These are phyloP conservation scores for Lepidium africanum DNA, from an alignment of 345 rosid genomes.

Conservation along the genomic window DNA sequence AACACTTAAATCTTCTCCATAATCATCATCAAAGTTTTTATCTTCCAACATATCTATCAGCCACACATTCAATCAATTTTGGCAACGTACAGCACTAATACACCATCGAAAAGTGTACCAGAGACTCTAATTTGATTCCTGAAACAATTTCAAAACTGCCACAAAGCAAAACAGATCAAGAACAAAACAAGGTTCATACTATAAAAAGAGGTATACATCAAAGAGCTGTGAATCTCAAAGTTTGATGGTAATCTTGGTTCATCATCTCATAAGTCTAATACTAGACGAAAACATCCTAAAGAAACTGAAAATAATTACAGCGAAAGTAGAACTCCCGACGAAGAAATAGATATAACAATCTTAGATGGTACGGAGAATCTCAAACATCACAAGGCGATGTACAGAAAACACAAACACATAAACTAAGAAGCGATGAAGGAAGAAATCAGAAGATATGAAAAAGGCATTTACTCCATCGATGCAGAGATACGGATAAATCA, in stretches of 20 bases:
- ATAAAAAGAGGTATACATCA: slow-evolving; percentile 26
- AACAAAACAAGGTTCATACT: slow-evolving; percentile 20
- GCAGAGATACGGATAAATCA: too few species aligned
- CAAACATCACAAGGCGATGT: slow-evolving; percentile 39
- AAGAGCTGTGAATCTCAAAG: slow-evolving; percentile 37
- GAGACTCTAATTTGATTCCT: slow-evolving; percentile 82
- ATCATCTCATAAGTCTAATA: slow-evolving; percentile 36
- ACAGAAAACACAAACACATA: not conserved
- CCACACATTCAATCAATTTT: slow-evolving; percentile 25
- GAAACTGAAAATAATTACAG: not conserved
- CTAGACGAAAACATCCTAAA: not conserved
- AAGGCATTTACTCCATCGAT: not conserved
- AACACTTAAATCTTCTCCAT: too few species aligned
- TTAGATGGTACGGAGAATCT: slow-evolving; percentile 67
- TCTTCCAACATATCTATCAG: slow-evolving; percentile 40
- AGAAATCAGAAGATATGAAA: not conserved
- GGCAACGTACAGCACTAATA: slow-evolving; percentile 85
- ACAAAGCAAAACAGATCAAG: not conserved
- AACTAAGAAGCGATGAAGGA: not conserved
- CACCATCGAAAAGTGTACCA: too few species aligned
- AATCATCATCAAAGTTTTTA: too few species aligned
- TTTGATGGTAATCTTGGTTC: slow-evolving; percentile 44
- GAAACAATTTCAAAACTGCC: not conserved
- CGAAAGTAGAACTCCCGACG: not conserved
- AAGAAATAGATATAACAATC: not conserved